Base-by-base conservation (phyloP, 2,329 filamentous ascomycete species). In the Metarhizium robertsii region DNA sequence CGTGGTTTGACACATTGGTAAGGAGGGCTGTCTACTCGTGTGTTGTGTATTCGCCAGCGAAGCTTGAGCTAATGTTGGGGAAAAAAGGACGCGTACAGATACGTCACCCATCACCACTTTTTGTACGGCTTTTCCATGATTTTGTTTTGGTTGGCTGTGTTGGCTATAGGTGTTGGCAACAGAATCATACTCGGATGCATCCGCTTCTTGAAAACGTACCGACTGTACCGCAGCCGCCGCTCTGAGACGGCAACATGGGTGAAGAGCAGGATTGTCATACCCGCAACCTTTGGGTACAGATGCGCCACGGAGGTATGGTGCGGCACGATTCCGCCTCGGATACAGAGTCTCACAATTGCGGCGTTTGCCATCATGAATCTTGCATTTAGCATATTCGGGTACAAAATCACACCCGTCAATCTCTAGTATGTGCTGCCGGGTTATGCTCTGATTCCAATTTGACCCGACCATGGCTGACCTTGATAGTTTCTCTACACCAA, bases 231-330 rank as follows among this genome's bases (percentile, higher is more conserved):
- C 13, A 32, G 50, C 25, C 2, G 38, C n/a, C 53, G 42, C 32
- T 56, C 32, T 5, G 40, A 36, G 18, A 43, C 53, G 6, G 29
- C 38, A 13, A 58, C 60, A 0, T 73, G 71, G 67, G 36, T 71
- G 16, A 65, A 69, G 46, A 65, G 66, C 34, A 65, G 67, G 3
- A 48, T 76, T 0, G 62, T 66, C 0, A 57, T 74, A 0, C 74
- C 75, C 0, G 74, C 75, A 0, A 71, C 74, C 0, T 76, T 78
- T 50, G 75, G 76, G 1, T 65, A 71, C 38, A 66, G 67, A 16
- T 73, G 69, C 53, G 69, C 75, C 0, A 72, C 76, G 45, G 73
- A 73, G 25, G 67, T 74, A 3, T 72, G 73, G 34, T 77, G 73
- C 68, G 73, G 69, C 53, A 76, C 74, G 0, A 67, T 77, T 1